Conservation (phyloP, 169 alveolate species). For the Plasmodium reichenowi region DNA sequence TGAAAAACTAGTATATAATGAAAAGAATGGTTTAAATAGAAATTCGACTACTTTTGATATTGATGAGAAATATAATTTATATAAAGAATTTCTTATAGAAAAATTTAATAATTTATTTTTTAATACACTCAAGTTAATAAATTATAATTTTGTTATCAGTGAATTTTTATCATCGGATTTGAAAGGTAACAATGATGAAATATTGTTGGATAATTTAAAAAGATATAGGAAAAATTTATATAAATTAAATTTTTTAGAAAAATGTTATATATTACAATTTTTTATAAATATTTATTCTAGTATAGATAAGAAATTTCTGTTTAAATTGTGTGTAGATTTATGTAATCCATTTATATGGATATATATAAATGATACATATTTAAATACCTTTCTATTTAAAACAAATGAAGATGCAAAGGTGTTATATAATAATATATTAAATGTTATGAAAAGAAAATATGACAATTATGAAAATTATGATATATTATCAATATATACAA, state of each 20-base stretch:
- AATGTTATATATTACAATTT: slow-evolving; percentile 43
- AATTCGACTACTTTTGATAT: slow-evolving; percentile 9
- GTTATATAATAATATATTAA: slow-evolving; percentile 38
- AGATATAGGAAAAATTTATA: slow-evolving; percentile 12
- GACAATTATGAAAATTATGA: slow-evolving; percentile 30
- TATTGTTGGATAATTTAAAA: background rate
- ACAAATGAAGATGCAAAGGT: slow-evolving; percentile 56
- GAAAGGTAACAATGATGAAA: background rate
- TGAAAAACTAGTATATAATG: slow-evolving; percentile 63
- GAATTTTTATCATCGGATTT: background rate
- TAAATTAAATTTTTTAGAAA: slow-evolving; percentile 57
- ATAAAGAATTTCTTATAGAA: slow-evolving; percentile 54
- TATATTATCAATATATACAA: slow-evolving; percentile 23
- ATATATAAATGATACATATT: slow-evolving; percentile 33
- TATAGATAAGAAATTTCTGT: slow-evolving; percentile 70
- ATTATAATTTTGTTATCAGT: slow-evolving; percentile 64
- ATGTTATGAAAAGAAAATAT: slow-evolving; percentile 52
- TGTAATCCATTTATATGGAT: slow-evolving; percentile 74
- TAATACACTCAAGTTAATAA: slow-evolving; percentile 55
- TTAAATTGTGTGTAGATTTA: slow-evolving; percentile 57
- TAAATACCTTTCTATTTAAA: slow-evolving; percentile 55
- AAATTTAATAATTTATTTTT: slow-evolving; percentile 66
- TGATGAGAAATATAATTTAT: slow-evolving; percentile 46
- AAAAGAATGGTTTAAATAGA: slow-evolving; percentile 8
- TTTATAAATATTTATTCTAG: slow-evolving; percentile 73